Conservation (phyloP, 169 alveolate genomes). For the Plasmodium blacklocki region DNA sequence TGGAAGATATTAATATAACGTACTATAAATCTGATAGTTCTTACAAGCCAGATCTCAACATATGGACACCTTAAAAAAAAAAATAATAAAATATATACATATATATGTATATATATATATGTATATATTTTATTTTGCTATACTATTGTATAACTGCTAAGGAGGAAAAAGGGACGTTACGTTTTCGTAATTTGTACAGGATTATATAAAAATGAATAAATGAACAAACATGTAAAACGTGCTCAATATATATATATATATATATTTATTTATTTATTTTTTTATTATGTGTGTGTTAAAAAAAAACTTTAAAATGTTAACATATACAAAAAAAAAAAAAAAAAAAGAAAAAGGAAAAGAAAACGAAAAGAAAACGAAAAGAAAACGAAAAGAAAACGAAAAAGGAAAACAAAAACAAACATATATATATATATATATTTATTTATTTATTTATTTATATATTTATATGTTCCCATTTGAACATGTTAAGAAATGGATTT, state of each 20-base stretch:
- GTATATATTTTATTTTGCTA: no score
- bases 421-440: background rate
- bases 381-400: background rate
- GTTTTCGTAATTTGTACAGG: no score
- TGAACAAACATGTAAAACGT: background rate
- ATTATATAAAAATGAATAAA: background rate
- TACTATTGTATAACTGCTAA: no score
- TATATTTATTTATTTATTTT: background rate
- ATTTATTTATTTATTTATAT: background rate
- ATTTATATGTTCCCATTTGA: background rate
- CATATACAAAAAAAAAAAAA: no score
- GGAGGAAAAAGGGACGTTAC: no score
- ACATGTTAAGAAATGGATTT: background rate
- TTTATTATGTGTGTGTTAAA: no score
- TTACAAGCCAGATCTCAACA: constrained; percentile 17
- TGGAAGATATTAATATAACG: constrained; percentile 21
- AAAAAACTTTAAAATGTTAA: no score
- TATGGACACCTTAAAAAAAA: constrained; percentile 41
- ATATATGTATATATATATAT: background rate
- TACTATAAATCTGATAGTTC: constrained; percentile 28
- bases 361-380: background rate
- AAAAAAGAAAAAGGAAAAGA: background rate
- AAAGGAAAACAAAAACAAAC: background rate
- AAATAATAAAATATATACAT: background rate
- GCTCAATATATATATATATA: background rate